phyloP scores from a whole-genome alignment of 1,284 basidiomycete species.

The Cryptococcus sp. region DNA sequence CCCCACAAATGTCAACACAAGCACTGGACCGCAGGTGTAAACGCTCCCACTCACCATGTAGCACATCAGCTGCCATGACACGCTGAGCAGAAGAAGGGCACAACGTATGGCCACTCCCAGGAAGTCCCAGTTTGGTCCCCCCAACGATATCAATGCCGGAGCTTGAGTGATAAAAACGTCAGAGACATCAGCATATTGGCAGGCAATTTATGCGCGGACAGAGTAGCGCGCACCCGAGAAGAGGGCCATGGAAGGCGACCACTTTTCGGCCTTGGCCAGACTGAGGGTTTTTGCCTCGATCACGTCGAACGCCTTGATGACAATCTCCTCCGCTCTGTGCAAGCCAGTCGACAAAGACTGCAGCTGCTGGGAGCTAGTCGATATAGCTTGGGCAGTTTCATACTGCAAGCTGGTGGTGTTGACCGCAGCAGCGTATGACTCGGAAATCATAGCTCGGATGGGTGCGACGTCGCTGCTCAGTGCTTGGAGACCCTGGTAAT shows the following conservation, averaged over 20 bases:
- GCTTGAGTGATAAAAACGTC: too few species aligned
- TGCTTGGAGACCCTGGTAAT: not conserved
- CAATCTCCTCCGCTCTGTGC: not conserved
- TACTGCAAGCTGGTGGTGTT: not conserved
- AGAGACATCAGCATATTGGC: not conserved
- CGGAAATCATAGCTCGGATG: not conserved
- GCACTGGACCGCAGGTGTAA: not conserved
- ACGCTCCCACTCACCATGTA: not conserved
- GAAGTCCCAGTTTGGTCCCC: not conserved
- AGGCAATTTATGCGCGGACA: not conserved
- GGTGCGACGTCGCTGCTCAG: not conserved
- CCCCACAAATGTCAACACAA: not conserved
- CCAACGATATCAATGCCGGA: not conserved
- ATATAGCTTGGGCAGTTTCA: not conserved
- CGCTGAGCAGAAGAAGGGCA: not conserved
- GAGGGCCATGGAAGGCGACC: not conserved
- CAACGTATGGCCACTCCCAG: not conserved
- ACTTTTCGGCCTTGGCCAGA: not conserved
- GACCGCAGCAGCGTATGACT: not conserved
- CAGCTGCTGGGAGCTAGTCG: not conserved
- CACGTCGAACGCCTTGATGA: not conserved
- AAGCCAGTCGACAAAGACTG: not conserved
- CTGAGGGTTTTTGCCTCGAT: not conserved
- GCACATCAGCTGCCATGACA: conserved; percentile 4
- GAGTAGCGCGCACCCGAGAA: conserved; percentile 4